phyloP scores from a whole-genome alignment of 352 stramenopile genomes.

The Pseudoperonospora humuli region DNA sequence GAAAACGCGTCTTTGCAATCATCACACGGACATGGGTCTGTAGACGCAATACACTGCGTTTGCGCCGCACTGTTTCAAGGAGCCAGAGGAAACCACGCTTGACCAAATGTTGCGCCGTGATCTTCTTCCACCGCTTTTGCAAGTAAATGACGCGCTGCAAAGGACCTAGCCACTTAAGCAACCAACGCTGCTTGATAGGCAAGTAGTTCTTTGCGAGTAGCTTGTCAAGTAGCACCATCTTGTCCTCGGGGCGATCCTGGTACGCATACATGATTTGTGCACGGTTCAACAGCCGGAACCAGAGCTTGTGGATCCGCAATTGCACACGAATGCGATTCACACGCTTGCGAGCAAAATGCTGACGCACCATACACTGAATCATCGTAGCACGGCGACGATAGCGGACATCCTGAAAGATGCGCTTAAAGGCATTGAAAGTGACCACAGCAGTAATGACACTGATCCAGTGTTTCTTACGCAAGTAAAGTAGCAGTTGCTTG shows the following conservation, averaged over 20 bases:
- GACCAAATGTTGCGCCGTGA: slow-evolving; percentile 57
- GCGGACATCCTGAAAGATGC: slow-evolving; percentile 62
- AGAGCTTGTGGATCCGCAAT: slow-evolving; percentile 52
- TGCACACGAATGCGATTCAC: slow-evolving; percentile 50
- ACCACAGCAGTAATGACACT: slow-evolving; percentile 55
- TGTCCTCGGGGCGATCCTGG: slow-evolving; percentile 71
- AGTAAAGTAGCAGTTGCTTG: slow-evolving; percentile 46
- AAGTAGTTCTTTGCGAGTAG: slow-evolving; percentile 62
- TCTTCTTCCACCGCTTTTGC: slow-evolving; percentile 82
- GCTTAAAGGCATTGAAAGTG: slow-evolving; percentile 62
- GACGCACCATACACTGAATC: slow-evolving; percentile 76
- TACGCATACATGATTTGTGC: slow-evolving; percentile 72
- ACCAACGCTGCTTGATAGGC: slow-evolving; percentile 52
- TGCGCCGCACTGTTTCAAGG: slow-evolving; percentile 49
- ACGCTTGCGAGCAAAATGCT: slow-evolving; percentile 64
- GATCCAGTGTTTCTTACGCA: slow-evolving; percentile 79
- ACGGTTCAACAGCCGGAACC: slow-evolving; percentile 56
- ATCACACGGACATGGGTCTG: slow-evolving; percentile 58
- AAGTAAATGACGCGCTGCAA: slow-evolving; percentile 78
- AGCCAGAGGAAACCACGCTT: slow-evolving; percentile 81
- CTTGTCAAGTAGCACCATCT: slow-evolving; percentile 76
- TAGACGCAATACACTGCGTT: slow-evolving; percentile 55
- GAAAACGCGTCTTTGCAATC: slow-evolving; percentile 58
- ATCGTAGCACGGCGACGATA: slow-evolving; percentile 60
- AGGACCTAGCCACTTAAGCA: slow-evolving; percentile 81